Evolutionary conservation across 208 protist genomes (phyloP).

Genomic region (Acanthamoeba royreba): DNA sequence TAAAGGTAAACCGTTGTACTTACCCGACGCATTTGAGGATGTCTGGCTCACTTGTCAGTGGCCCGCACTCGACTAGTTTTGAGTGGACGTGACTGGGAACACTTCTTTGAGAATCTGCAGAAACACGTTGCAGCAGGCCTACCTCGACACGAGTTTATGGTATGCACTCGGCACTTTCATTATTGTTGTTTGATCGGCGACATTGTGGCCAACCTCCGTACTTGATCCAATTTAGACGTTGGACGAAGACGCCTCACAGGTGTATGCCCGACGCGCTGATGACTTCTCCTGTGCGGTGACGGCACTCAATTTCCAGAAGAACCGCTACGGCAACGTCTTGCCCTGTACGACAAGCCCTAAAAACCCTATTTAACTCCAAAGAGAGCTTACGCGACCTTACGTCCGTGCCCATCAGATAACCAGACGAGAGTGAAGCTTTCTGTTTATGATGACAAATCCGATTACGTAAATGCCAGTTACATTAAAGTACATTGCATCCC

Average conservation of each 20-base stretch:
- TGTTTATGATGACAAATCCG: not conserved
- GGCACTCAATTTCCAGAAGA: slow-evolving; percentile 18
- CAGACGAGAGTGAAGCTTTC: not conserved
- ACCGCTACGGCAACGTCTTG: slow-evolving; percentile 22
- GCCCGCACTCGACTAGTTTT: not conserved
- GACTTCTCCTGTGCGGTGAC: slow-evolving; percentile 5
- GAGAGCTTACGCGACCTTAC: not conserved
- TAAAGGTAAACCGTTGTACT: not conserved
- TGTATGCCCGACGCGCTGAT: not conserved
- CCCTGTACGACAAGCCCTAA: not conserved
- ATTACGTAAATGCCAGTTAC: slow-evolving; percentile 30
- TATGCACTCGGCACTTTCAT: not conserved
- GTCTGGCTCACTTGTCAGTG: not conserved
- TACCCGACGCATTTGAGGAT: too few relatives aligned
- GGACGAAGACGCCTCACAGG: not conserved
- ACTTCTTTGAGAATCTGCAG: not conserved
- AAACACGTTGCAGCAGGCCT: not conserved
- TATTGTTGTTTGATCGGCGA: not conserved
- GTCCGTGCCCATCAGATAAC: not conserved
- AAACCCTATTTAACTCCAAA: not conserved
- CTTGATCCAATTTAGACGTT: not conserved
- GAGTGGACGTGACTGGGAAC: not conserved
- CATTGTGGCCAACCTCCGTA: not conserved
- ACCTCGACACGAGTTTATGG: not conserved
- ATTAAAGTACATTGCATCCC: not conserved